A percentile compares a stretch with the other conserved stretches of the same genome.
Conservation (phyloP, 768 basidiomycete genomes). For the Psilocybe cubensis region DNA sequence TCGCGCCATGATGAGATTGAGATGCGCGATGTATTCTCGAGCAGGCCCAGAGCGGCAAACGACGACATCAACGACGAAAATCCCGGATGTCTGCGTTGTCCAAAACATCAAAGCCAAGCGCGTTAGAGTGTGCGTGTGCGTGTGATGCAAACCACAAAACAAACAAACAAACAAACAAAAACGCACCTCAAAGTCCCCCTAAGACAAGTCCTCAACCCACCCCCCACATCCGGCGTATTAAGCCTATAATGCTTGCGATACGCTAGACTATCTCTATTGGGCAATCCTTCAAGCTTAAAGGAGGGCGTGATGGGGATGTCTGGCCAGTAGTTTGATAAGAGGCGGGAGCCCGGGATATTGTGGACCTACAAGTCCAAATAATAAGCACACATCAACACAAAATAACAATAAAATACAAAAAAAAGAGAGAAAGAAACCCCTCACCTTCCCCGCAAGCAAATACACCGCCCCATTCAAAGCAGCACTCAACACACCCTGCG, state of each 20-base stretch:
- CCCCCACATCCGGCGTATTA: background rate
- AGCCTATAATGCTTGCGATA: conserved; percentile 67
- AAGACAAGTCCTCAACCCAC: conserved; percentile 63
- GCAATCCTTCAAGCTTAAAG: conserved; percentile 77
- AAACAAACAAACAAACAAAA: too few relatives aligned
- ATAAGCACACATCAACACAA: background rate
- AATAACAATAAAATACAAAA: background rate
- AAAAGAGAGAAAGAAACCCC: conserved; percentile 17
- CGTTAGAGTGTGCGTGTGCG: too few relatives aligned
- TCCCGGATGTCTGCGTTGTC: conserved; percentile 88
- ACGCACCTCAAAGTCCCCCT: conserved; percentile 81
- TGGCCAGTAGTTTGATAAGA: conserved; percentile 64
- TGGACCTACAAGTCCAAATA: conserved; percentile 1
- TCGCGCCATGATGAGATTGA: conserved; percentile 40
- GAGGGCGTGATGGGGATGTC: conserved; percentile 67
- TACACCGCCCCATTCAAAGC: conserved; percentile 75
- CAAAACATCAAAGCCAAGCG: too few relatives aligned
- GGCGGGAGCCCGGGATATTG: conserved; percentile 39
- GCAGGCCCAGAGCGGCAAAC: conserved; percentile 71
- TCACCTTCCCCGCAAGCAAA: conserved; percentile 59
- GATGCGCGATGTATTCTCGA: conserved; percentile 48
- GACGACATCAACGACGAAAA: conserved; percentile 75
- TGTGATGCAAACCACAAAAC: too few relatives aligned
- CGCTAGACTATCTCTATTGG: conserved; percentile 80
- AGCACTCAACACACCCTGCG: conserved; percentile 82